Evolutionary conservation across 306 rosid species (phyloP), one percentile per base, ranked within the genome.

Genomic region (Cucumis hystrix): DNA sequence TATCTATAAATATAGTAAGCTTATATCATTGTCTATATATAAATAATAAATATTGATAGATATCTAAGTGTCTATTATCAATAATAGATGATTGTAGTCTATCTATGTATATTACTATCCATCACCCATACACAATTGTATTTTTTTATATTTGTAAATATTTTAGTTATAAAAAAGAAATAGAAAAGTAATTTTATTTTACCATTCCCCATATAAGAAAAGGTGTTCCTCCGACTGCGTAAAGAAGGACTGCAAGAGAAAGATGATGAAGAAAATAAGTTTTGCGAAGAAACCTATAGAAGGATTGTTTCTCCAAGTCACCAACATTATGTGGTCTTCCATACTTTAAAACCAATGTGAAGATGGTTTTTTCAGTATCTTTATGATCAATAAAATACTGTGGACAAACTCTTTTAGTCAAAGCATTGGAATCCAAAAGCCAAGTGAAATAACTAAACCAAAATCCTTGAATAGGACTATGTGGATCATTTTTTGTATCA

Each of bases 401-500:
- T 1, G 54, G 73, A 3, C 33, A 37, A 66, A 66, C 73, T 2
- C 18, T 66, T 20, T 40, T 40, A 0, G 73, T 66, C 73, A 66
- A 40, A 18, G 73, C 0, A 40, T 66, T 35, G 1, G 73, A 10
- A 66, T n/a, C 73, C 54, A 66, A 39, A 4, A 91, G 58, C 97
- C 96, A 93, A 78, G 82, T 85, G 81, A 89, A 86, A 61, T 93
- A 91, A 60, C 98, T 87, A 75, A 79, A 91, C 97, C 98, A 93
- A 80, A 93, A 93, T 58, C 98, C 97, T 83, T 88, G 93, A 21
- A 17, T 65, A 40, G 96, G 98, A 81, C 91, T 91, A 84, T 93
- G 96, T 64, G 98, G 98, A 62, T 93, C 98, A 83, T 77, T 87
- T 39, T 89, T 92, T 45, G 98, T 85, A 83, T 91, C 97, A 83